These are phyloP conservation scores for Penicillium corylophilum DNA, from an alignment of 2,329 filamentous ascomycete genomes.

Conservation along the genomic window DNA sequence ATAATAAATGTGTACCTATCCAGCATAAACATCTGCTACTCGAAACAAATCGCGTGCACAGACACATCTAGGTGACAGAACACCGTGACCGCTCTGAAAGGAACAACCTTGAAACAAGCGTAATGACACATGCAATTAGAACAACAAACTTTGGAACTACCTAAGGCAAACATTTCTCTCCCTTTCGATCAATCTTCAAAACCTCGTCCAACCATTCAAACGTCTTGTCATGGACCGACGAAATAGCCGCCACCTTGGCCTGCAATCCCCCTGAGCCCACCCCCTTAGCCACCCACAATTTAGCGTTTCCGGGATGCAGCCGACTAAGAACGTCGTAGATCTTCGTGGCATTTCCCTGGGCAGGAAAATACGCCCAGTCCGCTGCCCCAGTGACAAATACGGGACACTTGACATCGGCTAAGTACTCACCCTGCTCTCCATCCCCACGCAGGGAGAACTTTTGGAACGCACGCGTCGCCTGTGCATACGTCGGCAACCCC, in stretches of 20 bases:
- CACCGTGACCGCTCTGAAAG: too few relatives aligned
- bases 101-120: too few relatives aligned
- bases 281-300: background rate
- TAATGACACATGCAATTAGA: too few relatives aligned
- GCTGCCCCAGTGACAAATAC: background rate
- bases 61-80: too few relatives aligned
- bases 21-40: too few relatives aligned
- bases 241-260: background rate
- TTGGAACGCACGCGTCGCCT: background rate
- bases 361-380: background rate
- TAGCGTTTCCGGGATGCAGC: background rate
- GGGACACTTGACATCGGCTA: background rate
- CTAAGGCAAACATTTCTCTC: too few relatives aligned
- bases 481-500: background rate
- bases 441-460: background rate
- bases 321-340: background rate
- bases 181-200: background rate
- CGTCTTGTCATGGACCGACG: background rate
- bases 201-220: background rate
- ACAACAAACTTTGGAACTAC: too few relatives aligned
- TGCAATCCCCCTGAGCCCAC: background rate
- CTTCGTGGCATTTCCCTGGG: background rate
- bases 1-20: too few relatives aligned
- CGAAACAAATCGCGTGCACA: too few relatives aligned
- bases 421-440: background rate